Percentiles rank a stretch among this genome's conserved stretches.
These are phyloP conservation scores for Penicillium nordicum DNA, from an alignment of 2,329 filamentous ascomycete genomes.

Conservation along the genomic window DNA sequence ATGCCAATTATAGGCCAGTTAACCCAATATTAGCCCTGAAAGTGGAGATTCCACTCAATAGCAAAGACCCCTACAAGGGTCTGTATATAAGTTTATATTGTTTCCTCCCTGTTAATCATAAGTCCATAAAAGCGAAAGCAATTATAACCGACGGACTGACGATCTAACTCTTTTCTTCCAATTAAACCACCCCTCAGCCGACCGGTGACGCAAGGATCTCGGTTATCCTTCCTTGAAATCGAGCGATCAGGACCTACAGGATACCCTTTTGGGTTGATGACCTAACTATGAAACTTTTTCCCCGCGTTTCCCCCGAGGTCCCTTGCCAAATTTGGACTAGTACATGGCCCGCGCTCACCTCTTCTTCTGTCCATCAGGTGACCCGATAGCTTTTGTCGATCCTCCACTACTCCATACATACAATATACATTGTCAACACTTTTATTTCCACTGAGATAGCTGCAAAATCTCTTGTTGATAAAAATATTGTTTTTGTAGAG, in stretches of 20 bases:
- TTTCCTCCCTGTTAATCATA: background rate
- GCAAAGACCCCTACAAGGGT: background rate
- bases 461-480: background rate
- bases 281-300: background rate
- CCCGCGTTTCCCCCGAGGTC: background rate
- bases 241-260: background rate
- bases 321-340: background rate
- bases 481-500: slow-evolving; percentile 4
- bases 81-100: too few relatives aligned
- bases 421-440: background rate
- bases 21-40: background rate
- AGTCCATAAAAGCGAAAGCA: background rate
- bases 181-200: background rate
- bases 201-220: background rate
- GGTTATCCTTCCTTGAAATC: background rate
- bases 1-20: too few relatives aligned
- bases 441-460: background rate
- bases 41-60: background rate
- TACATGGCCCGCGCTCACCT: background rate
- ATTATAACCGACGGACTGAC: background rate
- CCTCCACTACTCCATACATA: background rate
- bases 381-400: background rate
- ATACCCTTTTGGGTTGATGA: background rate
- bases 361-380: background rate
- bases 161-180: background rate